A percentile compares a stretch with the other conserved stretches of the same genome.
Conservation (phyloP, 441 rosid genomes). For the Manihot esculenta region DNA sequence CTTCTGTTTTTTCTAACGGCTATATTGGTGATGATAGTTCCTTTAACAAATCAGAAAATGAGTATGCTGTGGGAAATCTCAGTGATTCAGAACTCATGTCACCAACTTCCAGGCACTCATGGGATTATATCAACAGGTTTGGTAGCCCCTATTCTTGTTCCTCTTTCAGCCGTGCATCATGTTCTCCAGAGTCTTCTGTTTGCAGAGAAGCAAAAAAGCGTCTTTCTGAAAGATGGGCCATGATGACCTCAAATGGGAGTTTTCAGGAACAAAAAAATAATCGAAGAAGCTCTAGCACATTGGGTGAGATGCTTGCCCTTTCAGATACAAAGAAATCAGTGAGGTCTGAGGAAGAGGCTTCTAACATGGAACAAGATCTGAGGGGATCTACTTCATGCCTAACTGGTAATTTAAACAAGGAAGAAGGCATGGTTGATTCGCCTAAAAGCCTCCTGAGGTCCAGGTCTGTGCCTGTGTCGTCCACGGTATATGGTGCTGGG, state of each 20-base stretch:
- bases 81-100: slow-evolving; percentile 84
- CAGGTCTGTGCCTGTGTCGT: slow-evolving; percentile 68
- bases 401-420: slow-evolving; percentile 37
- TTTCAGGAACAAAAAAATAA: slow-evolving; percentile 52
- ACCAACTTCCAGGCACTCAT: slow-evolving; percentile 74
- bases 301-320: slow-evolving; percentile 98
- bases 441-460: slow-evolving; percentile 67
- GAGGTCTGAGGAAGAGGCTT: slow-evolving; percentile 36
- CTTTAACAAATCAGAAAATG: slow-evolving; percentile 68
- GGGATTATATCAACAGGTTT: slow-evolving; percentile 76
- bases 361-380: slow-evolving; percentile 38
- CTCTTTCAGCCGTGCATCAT: slow-evolving; percentile 71
- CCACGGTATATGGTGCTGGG: slow-evolving; percentile 38
- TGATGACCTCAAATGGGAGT: slow-evolving; percentile 64
- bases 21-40: slow-evolving; percentile 82
- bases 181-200: slow-evolving; percentile 90
- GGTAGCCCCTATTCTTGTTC: slow-evolving; percentile 69
- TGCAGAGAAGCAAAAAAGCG: slow-evolving; percentile 93
- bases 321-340: slow-evolving; percentile 55
- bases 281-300: slow-evolving; percentile 75
- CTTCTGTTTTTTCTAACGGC: slow-evolving; percentile 83
- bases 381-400: slow-evolving; percentile 61
- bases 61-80: slow-evolving; percentile 54
- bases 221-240: slow-evolving; percentile 96
- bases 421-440: slow-evolving; percentile 41